Conservation (phyloP, 768 basidiomycete species). For the Russula ochroleuca region DNA sequence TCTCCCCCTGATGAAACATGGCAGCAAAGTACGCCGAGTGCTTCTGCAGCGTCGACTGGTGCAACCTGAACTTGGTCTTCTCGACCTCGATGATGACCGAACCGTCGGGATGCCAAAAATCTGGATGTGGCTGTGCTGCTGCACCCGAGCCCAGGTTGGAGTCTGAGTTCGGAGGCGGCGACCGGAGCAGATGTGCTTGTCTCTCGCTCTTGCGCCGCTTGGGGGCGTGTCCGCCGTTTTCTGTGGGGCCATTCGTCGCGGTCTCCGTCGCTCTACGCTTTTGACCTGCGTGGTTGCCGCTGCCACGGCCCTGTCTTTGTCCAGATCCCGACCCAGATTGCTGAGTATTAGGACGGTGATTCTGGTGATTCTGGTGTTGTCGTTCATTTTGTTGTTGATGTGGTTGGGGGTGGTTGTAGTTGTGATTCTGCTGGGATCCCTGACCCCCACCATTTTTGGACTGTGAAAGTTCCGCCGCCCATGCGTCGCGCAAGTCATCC, state of each 20-base stretch:
- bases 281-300: neutral
- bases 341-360: neutral
- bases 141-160: neutral
- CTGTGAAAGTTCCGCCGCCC: conserved; percentile 9
- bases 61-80: conserved; percentile 37
- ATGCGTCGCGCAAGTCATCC: neutral
- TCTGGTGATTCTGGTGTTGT: neutral
- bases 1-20: no score
- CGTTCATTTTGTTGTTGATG: neutral
- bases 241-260: neutral
- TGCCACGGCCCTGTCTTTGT: neutral
- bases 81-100: conserved; percentile 37
- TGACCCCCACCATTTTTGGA: neutral
- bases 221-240: neutral
- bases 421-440: neutral
- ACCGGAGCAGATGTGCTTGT: no score
- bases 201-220: conserved; percentile 3
- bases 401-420: neutral
- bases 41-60: conserved; percentile 36
- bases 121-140: conserved; percentile 7
- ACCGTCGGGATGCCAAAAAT: conserved; percentile 39
- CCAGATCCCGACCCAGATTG: neutral
- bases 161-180: neutral
- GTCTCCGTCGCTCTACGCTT: conserved; percentile 2
- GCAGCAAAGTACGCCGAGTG: conserved; percentile 37